phyloP scores from a whole-genome alignment of 176 grass and related monocot genomes.

The Carex pumila region DNA sequence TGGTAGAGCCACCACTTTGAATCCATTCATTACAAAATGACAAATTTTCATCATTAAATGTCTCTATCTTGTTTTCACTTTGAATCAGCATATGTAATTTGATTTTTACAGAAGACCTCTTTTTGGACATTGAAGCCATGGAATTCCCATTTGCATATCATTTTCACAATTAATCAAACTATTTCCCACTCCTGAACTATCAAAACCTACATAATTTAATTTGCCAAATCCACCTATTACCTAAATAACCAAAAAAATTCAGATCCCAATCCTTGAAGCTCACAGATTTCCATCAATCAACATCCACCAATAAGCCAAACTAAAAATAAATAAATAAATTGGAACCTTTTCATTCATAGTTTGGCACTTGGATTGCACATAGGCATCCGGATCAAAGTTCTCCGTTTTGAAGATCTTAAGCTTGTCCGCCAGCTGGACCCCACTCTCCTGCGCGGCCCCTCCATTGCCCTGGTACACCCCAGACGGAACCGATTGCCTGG shows the following conservation, averaged over 20 bases:
- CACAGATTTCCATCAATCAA: neutral
- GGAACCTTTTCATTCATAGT: constrained; percentile 94
- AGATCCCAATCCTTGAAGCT: neutral
- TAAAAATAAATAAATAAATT: neutral
- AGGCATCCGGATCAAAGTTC: constrained; percentile 92
- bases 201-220: neutral
- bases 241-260: neutral
- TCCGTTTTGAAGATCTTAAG: constrained; percentile 99
- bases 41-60: neutral
- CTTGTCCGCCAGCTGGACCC: constrained; percentile 93
- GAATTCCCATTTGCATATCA: constrained; percentile 12
- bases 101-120: neutral
- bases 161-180: neutral
- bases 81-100: neutral
- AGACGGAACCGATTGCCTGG: constrained; percentile 52
- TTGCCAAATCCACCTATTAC: neutral
- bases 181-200: neutral
- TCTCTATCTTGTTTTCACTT: neutral
- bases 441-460: constrained; percentile 20
- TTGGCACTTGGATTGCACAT: constrained; percentile 98
- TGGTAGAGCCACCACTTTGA: neutral
- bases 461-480: constrained; percentile 48
- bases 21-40: neutral
- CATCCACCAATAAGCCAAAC: neutral
- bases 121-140: neutral